Evolutionary conservation across 2,329 filamentous ascomycete species (phyloP).

Genomic region (Aspergillus melleus): DNA sequence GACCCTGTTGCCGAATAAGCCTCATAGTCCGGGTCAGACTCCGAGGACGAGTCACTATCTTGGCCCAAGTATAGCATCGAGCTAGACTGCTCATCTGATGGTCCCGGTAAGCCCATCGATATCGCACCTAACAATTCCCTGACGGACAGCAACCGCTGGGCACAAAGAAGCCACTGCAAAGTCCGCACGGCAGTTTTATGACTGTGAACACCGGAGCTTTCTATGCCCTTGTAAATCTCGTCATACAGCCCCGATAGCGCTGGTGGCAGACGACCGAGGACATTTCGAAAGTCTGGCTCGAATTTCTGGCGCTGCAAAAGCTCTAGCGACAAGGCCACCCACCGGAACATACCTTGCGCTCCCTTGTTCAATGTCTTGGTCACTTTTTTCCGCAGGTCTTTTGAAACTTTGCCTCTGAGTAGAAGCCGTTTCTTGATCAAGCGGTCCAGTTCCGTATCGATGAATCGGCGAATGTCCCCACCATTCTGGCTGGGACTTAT

Average conservation of each 20-base stretch:
- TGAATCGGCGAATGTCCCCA: background rate
- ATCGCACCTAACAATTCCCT: background rate
- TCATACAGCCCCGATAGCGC: background rate
- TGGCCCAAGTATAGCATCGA: background rate
- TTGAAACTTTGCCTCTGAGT: background rate
- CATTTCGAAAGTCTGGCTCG: background rate
- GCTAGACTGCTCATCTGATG: background rate
- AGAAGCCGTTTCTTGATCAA: background rate
- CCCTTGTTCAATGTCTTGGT: background rate
- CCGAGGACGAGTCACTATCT: background rate
- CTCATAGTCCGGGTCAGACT: background rate
- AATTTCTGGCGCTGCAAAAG: background rate
- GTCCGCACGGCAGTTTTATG: background rate
- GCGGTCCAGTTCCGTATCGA: background rate
- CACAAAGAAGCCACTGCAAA: background rate
- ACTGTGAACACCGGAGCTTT: background rate
- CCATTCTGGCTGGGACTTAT: background rate
- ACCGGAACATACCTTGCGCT: background rate
- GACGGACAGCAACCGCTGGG: background rate
- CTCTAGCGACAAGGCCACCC: background rate
- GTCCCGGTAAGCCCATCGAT: background rate
- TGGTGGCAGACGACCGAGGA: background rate
- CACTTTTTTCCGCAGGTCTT: background rate
- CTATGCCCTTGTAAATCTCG: background rate
- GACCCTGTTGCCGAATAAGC: background rate